A percentile compares a stretch with the other conserved stretches of the same genome.
phyloP scores from a whole-genome alignment of 768 basidiomycete species.

The Amanita subjunquillea region DNA sequence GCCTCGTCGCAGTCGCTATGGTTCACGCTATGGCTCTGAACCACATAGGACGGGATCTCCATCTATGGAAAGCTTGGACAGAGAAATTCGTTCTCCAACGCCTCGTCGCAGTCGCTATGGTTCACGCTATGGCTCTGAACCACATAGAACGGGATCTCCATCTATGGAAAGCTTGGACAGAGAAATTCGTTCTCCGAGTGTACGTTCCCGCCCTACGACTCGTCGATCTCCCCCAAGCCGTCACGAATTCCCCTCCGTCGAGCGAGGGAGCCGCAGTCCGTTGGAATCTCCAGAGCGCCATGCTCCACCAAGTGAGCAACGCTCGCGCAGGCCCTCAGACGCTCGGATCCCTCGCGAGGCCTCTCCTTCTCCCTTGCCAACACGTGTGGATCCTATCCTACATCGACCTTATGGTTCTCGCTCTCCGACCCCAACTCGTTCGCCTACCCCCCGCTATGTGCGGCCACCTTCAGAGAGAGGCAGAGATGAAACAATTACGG shows the following conservation, averaged over 20 bases:
- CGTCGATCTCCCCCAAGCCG: not conserved
- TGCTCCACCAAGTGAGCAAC: not conserved
- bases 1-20: not conserved
- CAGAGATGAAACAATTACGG: not conserved
- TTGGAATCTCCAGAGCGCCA: not conserved
- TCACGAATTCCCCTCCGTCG: too few species aligned
- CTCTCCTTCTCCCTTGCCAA: slow-evolving; percentile 3
- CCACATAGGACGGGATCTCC: not conserved
- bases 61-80: not conserved
- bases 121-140: not conserved
- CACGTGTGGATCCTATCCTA: slow-evolving; percentile 6
- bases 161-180: not conserved
- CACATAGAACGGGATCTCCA: not conserved
- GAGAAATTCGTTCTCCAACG: not conserved
- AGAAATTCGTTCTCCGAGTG: not conserved
- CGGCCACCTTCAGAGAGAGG: slow-evolving; percentile 2
- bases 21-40: not conserved
- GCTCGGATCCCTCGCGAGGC: not conserved
- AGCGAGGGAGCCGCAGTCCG: not conserved
- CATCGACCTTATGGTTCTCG: slow-evolving; percentile 10
- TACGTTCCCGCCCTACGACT: not conserved
- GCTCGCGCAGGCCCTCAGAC: not conserved
- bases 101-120: not conserved
- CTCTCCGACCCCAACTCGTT: slow-evolving; percentile 9
- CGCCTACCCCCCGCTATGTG: slow-evolving; percentile 4